Conservation (phyloP, 805 yeast species). For the Osmozyma mogii region DNA sequence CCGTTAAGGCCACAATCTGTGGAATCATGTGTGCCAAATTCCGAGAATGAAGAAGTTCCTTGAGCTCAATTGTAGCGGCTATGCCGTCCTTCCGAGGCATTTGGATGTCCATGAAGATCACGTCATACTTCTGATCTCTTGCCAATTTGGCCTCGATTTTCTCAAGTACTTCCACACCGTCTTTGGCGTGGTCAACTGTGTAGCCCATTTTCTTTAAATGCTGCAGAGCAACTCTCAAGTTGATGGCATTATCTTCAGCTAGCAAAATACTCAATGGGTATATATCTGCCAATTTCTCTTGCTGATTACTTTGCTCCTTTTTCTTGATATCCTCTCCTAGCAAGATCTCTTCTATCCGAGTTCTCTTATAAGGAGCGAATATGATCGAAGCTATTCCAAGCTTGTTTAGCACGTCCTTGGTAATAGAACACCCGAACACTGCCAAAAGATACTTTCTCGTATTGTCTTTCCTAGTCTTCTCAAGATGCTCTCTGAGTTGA, state of each 20-base stretch:
- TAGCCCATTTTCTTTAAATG: constrained; percentile 44
- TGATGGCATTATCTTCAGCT: constrained; percentile 49
- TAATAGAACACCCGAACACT: constrained; percentile 21
- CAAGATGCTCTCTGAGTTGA: constrained; percentile 5
- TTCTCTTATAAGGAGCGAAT: constrained; percentile 22
- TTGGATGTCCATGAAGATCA: constrained; percentile 50
- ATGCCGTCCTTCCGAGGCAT: constrained; percentile 53
- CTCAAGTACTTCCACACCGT: constrained; percentile 39
- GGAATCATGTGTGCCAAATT: constrained; percentile 19
- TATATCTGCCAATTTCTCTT: constrained; percentile 5
- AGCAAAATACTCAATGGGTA: constrained; percentile 41
- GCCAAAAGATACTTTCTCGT: constrained; percentile 14
- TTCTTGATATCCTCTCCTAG: constrained; percentile 2
- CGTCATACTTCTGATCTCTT: constrained; percentile 32
- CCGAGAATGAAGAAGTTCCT: constrained; percentile 18
- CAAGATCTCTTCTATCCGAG: constrained; percentile 12
- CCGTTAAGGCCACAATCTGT: constrained; percentile 40
- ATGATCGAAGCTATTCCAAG: constrained; percentile 15
- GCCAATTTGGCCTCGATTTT: constrained; percentile 21
- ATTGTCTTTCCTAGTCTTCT: constrained; percentile 1
- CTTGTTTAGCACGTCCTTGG: constrained; percentile 14
- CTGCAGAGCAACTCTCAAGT: constrained; percentile 42
- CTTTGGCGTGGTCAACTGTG: constrained; percentile 44
- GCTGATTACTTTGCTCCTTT: neutral
- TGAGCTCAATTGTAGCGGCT: constrained; percentile 37